A percentile compares a stretch with the other conserved stretches of the same genome.
These are phyloP conservation scores for Colletotrichum paranaense DNA, from an alignment of 2,329 filamentous ascomycete genomes.

Conservation along the genomic window DNA sequence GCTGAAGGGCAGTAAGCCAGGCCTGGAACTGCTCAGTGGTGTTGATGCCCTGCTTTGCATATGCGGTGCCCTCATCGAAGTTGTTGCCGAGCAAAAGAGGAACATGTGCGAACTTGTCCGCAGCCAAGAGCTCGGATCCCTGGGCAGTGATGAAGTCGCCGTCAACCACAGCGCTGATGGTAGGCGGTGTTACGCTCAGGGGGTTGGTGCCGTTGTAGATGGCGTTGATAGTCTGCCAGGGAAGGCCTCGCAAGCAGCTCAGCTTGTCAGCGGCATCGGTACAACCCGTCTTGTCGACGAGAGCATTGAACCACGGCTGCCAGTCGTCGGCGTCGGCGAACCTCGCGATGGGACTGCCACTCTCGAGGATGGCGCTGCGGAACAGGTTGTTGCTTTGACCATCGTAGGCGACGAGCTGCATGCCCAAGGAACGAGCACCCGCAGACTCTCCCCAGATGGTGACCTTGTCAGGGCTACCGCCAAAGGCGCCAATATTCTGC, in stretches of 20 bases:
- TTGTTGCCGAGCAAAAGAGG: slow-evolving; percentile 73
- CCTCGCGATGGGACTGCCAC: slow-evolving; percentile 63
- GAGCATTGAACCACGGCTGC: slow-evolving; percentile 36
- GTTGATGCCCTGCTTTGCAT: slow-evolving; percentile 66
- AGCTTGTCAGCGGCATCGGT: slow-evolving; percentile 57
- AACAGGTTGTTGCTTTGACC: slow-evolving; percentile 72
- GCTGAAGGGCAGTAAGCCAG: slow-evolving; percentile 52
- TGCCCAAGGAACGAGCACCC: slow-evolving; percentile 68
- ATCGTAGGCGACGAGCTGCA: slow-evolving; percentile 71
- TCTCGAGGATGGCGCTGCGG: slow-evolving; percentile 74
- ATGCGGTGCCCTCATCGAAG: slow-evolving; percentile 75
- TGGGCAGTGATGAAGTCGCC: slow-evolving; percentile 53
- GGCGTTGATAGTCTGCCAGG: slow-evolving; percentile 51
- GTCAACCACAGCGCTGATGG: slow-evolving; percentile 45
- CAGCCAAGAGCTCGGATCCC: slow-evolving; percentile 61
- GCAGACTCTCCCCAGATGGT: slow-evolving; percentile 74
- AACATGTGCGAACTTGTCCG: slow-evolving; percentile 71
- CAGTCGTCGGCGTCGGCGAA: slow-evolving; percentile 64
- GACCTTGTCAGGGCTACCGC: slow-evolving; percentile 72
- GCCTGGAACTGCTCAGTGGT: slow-evolving; percentile 62
- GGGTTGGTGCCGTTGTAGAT: slow-evolving; percentile 66
- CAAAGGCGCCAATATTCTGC: slow-evolving; percentile 73
- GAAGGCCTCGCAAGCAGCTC: slow-evolving; percentile 63
- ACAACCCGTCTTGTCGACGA: slow-evolving; percentile 44
- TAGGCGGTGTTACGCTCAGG: slow-evolving; percentile 38